Conservation (phyloP, 1,139 yeast species). For the Arxiozyma heterogenica region DNA sequence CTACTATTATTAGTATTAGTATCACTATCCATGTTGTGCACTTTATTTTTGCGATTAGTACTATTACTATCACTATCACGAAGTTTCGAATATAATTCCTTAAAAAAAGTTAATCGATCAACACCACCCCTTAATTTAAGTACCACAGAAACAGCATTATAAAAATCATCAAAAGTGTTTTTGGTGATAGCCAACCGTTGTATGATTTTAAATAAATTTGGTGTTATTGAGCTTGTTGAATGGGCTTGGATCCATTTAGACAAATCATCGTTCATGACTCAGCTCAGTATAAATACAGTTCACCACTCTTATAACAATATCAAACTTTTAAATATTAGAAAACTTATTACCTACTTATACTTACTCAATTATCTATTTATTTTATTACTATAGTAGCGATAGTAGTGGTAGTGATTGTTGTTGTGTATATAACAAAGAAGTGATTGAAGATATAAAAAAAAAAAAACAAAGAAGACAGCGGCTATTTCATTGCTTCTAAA, state of each 20-base stretch:
- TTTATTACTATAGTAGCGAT: too few relatives aligned
- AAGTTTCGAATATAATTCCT: conserved; percentile 9
- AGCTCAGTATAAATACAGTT: background rate
- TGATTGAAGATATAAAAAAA: too few relatives aligned
- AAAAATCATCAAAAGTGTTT: conserved; percentile 13
- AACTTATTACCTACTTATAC: background rate
- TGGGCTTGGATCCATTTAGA: conserved; percentile 15
- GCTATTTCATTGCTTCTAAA: too few relatives aligned
- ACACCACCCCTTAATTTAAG: conserved; percentile 21
- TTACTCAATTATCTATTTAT: too few relatives aligned
- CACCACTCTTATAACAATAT: too few relatives aligned
- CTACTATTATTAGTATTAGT: too few relatives aligned
- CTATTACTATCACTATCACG: background rate
- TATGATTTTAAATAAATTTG: conserved; percentile 17
- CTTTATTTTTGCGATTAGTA: too few relatives aligned
- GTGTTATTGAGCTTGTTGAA: conserved; percentile 18
- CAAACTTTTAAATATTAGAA: background rate
- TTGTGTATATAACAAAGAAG: too few relatives aligned
- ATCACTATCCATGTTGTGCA: too few relatives aligned
- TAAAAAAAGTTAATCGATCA: conserved; percentile 12
- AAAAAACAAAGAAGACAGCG: too few relatives aligned
- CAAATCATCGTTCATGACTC: background rate
- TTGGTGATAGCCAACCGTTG: conserved; percentile 14
- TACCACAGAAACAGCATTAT: conserved; percentile 17
- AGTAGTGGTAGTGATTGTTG: too few relatives aligned